Conservation (phyloP, 768 basidiomycete species). For the Omphalotus guepiniiformis region DNA sequence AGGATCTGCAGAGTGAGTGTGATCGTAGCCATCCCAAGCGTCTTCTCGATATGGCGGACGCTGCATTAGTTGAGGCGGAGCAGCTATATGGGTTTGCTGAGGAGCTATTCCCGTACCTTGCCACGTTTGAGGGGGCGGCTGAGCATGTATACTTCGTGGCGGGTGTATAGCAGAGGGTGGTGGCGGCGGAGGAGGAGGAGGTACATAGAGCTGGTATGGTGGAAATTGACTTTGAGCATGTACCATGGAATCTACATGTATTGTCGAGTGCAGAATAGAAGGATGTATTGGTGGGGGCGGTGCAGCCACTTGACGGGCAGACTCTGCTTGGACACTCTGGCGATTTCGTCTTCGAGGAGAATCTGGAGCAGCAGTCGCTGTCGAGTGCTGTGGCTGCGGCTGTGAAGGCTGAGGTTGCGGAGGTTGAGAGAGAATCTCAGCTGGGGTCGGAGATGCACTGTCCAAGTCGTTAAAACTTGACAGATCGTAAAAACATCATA, state of each 20-base stretch:
- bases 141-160: conserved; percentile 40
- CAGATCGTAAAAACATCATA: not conserved
- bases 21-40: conserved; percentile 57
- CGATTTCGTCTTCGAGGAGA: conserved; percentile 7
- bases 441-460: conserved; percentile 16
- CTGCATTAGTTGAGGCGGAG: conserved; percentile 40
- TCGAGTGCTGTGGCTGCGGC: conserved; percentile 11
- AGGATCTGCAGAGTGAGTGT: conserved; percentile 39
- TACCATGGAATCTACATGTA: conserved; percentile 23
- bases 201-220: conserved; percentile 24
- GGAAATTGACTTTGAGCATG: conserved; percentile 19
- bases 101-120: conserved; percentile 61
- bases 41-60: conserved; percentile 49
- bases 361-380: conserved; percentile 9
- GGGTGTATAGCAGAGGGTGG: conserved; percentile 22
- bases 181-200: conserved; percentile 14
- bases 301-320: conserved; percentile 6
- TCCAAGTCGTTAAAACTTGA: conserved; percentile 8
- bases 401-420: conserved; percentile 10
- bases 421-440: conserved; percentile 13
- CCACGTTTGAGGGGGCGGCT: conserved; percentile 60
- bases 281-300: conserved; percentile 12
- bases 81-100: conserved; percentile 56
- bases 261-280: conserved; percentile 16
- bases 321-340: conserved; percentile 9